Percentiles rank a stretch among this genome's conserved stretches.
Evolutionary conservation across 176 grass and related monocot genomes (phyloP).

Genomic region (Luzula sylvatica): DNA sequence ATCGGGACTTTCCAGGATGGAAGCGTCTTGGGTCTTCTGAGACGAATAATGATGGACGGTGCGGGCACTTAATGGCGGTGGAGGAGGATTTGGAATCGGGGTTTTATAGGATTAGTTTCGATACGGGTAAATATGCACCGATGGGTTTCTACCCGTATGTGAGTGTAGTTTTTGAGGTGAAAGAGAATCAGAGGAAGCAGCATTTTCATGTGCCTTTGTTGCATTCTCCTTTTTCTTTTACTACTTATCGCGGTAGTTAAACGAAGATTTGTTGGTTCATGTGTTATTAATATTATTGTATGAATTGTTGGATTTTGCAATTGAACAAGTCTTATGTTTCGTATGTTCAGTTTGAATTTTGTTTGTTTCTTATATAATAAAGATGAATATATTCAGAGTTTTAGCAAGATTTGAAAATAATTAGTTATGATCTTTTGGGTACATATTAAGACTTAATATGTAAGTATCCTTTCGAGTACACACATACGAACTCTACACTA

Average conservation of each 20-base stretch:
- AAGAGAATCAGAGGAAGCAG: conserved; percentile 45
- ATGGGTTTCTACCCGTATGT: conserved; percentile 84
- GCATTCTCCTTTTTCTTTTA: conserved; percentile 84
- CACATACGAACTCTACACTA: background rate
- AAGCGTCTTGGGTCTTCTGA: conserved; percentile 42
- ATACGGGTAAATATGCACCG: conserved; percentile 60
- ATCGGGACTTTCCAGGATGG: conserved; percentile 50
- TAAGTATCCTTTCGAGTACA: background rate
- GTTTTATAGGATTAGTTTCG: conserved; percentile 79
- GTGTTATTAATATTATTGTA: background rate
- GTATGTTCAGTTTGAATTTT: too few species aligned
- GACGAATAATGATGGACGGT: conserved; percentile 76
- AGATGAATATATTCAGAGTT: too few species aligned
- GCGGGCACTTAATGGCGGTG: conserved; percentile 71
- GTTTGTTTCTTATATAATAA: too few species aligned
- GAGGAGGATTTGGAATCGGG: conserved; percentile 44
- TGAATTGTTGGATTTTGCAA: background rate
- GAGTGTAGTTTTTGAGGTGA: conserved; percentile 77
- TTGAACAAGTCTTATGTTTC: too few species aligned
- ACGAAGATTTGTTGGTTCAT: background rate
- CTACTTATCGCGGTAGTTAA: conserved; percentile 89
- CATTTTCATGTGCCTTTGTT: conserved; percentile 91
- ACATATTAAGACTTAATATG: too few species aligned
- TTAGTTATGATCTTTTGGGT: too few species aligned
- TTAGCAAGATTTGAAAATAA: too few species aligned